These are phyloP conservation scores for Trametes villosa DNA, from an alignment of 768 basidiomycete species.

Conservation along the genomic window DNA sequence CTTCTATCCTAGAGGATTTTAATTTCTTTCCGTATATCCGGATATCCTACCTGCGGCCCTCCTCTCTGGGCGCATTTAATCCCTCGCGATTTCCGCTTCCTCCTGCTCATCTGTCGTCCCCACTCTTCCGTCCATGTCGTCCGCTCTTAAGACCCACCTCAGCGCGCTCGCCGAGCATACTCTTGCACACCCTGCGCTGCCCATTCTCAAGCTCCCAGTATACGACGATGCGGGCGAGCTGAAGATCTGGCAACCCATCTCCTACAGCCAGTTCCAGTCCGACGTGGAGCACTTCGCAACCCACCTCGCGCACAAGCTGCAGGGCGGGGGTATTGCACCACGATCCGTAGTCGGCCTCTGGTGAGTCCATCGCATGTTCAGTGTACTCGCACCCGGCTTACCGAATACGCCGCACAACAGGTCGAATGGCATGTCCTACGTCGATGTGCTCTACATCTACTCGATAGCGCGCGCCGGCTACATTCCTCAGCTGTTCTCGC, in stretches of 20 bases:
- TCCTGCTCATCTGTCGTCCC: neutral
- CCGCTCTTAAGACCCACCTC: conserved; percentile 50
- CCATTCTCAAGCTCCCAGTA: conserved; percentile 59
- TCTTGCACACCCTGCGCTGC: conserved; percentile 46
- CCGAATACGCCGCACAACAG: conserved; percentile 39
- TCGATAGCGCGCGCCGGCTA: conserved; percentile 64
- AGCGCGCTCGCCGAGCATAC: conserved; percentile 59
- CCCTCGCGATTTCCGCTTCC: neutral
- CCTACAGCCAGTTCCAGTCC: conserved; percentile 59
- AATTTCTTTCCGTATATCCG: neutral
- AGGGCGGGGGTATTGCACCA: conserved; percentile 45
- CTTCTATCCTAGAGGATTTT: conserved; percentile 21
- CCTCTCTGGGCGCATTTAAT: conserved; percentile 9
- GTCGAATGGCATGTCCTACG: conserved; percentile 70
- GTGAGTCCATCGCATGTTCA: conserved; percentile 46
- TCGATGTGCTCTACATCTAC: conserved; percentile 70
- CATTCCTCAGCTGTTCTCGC: conserved; percentile 73
- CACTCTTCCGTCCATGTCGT: neutral
- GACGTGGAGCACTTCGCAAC: conserved; percentile 66
- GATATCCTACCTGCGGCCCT: neutral
- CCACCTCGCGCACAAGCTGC: conserved; percentile 56
- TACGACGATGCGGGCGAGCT: conserved; percentile 40
- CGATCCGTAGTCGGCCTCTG: conserved; percentile 69
- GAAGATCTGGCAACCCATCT: conserved; percentile 59
- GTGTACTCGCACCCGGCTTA: neutral